Evolutionary conservation across 805 yeast species (phyloP).

Genomic region (Myxozyma mucilagina): DNA sequence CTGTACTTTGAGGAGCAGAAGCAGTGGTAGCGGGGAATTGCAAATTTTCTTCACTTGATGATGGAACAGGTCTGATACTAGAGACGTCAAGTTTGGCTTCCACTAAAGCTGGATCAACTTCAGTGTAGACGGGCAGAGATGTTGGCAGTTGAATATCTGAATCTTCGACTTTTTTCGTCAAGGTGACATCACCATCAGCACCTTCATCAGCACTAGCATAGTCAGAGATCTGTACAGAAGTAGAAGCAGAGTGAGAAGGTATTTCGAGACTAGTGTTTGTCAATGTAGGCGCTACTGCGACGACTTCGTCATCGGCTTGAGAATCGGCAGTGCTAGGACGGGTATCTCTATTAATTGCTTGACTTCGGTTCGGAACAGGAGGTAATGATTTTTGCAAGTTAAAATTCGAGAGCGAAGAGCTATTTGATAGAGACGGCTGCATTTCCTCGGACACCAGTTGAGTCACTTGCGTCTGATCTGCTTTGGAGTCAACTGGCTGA

Average conservation of each 20-base stretch:
- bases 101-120: not conserved
- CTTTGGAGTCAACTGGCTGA: no score
- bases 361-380: not conserved
- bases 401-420: not conserved
- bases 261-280: not conserved
- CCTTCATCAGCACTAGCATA: conserved; percentile 15
- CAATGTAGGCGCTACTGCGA: no score
- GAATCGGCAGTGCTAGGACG: not conserved
- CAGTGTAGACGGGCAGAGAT: not conserved
- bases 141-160: not conserved
- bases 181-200: not conserved
- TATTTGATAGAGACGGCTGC: not conserved
- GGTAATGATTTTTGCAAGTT: conserved; percentile 1
- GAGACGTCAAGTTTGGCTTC: no score
- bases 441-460: not conserved
- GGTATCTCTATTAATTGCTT: not conserved
- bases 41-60: no score
- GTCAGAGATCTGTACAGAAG: conserved; percentile 2
- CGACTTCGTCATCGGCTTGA: not conserved
- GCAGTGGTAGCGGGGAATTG: not conserved
- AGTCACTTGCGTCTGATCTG: not conserved
- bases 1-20: not conserved
- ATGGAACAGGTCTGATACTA: not conserved
- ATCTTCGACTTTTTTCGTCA: not conserved
- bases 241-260: not conserved